phyloP scores from a whole-genome alignment of 257 asterid species.

The Solanum etuberosum region DNA sequence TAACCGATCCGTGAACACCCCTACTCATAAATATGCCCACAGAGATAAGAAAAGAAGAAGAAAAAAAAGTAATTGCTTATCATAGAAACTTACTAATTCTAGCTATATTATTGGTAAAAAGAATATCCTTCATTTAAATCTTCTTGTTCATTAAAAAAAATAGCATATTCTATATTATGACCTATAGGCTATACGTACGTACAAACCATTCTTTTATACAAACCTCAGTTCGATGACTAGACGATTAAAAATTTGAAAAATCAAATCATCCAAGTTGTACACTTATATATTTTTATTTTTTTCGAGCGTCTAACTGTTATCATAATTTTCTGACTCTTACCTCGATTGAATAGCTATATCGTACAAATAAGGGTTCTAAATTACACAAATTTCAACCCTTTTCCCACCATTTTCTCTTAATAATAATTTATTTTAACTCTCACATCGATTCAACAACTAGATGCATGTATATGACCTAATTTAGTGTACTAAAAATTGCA shows the following conservation, averaged over 20 bases:
- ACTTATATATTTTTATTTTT: background rate
- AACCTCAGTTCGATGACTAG: too few species aligned
- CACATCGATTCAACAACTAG: background rate
- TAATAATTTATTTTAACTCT: background rate
- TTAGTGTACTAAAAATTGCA: background rate
- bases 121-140: background rate
- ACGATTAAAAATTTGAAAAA: background rate
- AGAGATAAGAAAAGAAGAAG: background rate
- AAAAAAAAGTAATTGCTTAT: background rate
- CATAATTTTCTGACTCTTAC: background rate
- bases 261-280: background rate
- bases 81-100: background rate
- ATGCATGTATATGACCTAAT: background rate
- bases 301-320: background rate
- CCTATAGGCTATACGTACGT: too few species aligned
- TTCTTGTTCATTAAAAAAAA: background rate
- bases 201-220: background rate
- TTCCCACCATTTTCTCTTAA: background rate
- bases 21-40: background rate
- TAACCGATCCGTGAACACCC: too few species aligned
- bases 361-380: background rate
- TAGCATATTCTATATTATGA: background rate
- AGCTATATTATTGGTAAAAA: background rate
- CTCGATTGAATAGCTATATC: background rate
- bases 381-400: background rate